A percentile compares a stretch with the other conserved stretches of the same genome.
Evolutionary conservation across 768 basidiomycete species (phyloP).

Genomic region (Panus rudis): DNA sequence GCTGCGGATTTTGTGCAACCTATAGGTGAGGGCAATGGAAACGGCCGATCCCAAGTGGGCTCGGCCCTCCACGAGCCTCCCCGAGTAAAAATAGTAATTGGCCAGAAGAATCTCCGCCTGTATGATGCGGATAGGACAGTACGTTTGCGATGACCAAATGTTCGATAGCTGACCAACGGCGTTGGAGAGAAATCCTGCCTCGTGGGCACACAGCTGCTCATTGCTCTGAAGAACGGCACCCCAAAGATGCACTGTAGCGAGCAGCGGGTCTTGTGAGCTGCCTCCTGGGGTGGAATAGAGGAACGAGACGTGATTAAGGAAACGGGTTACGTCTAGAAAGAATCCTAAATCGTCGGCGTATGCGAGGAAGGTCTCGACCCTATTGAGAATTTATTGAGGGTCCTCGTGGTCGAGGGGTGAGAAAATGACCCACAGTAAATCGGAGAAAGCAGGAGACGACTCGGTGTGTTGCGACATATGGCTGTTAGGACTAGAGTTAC

Average conservation of each 20-base stretch:
- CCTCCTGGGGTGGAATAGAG: conserved; percentile 17
- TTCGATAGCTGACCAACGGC: conserved; percentile 21
- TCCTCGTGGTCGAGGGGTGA: not conserved
- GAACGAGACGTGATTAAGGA: conserved; percentile 24
- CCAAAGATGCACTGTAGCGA: conserved; percentile 34
- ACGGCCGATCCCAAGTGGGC: conserved; percentile 39
- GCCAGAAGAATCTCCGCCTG: conserved; percentile 49
- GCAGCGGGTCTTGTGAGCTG: conserved; percentile 27
- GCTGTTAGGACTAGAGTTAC: not conserved
- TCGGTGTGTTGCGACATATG: conserved; percentile 9
- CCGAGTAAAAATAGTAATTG: conserved; percentile 56
- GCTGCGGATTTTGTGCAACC: conserved; percentile 22
- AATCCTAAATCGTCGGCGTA: conserved; percentile 55
- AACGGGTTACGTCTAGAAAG: conserved; percentile 47
- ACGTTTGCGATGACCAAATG: conserved; percentile 4
- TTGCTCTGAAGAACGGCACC: conserved; percentile 18
- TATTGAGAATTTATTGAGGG: conserved; percentile 5
- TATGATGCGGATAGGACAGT: conserved; percentile 26
- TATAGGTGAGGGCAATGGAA: conserved; percentile 19
- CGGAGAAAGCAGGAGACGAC: conserved; percentile 7
- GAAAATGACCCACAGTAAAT: not conserved
- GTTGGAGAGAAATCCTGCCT: conserved; percentile 9
- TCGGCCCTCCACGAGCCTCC: conserved; percentile 55
- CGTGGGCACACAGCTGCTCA: not conserved
- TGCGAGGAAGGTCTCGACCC: conserved; percentile 36